Conservation (phyloP, 2,329 filamentous ascomycete genomes). For the Penicillium verrucosum region DNA sequence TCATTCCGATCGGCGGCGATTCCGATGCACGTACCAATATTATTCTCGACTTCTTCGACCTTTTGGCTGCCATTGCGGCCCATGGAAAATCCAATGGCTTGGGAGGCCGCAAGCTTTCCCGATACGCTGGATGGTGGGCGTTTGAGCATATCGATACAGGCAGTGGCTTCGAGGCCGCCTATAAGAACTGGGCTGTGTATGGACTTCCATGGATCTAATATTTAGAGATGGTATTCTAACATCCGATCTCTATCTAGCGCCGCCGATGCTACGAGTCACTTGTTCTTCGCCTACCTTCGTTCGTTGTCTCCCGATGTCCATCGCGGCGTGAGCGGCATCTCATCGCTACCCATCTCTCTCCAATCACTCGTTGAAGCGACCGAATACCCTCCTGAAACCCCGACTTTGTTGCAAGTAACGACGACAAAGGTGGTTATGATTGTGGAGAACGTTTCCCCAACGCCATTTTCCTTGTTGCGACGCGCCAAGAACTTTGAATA, state of each 20-base stretch:
- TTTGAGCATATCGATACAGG: conserved; percentile 86
- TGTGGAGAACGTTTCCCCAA: conserved; percentile 90
- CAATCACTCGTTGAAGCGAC: conserved; percentile 89
- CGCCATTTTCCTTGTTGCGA: conserved; percentile 84
- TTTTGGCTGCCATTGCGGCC: conserved; percentile 84
- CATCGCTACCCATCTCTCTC: conserved; percentile 81
- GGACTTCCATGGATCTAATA: conserved; percentile 23
- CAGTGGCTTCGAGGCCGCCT: conserved; percentile 91
- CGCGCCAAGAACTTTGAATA: conserved; percentile 95
- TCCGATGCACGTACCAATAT: conserved; percentile 81
- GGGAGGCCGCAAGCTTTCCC: conserved; percentile 86
- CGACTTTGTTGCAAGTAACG: conserved; percentile 70
- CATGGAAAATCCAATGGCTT: conserved; percentile 92
- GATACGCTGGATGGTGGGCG: conserved; percentile 97
- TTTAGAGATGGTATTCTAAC: conserved; percentile 26
- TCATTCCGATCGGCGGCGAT: conserved; percentile 90
- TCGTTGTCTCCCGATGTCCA: conserved; percentile 77
- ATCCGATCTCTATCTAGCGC: conserved; percentile 60
- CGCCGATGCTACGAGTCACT: conserved; percentile 90
- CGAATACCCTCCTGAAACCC: conserved; percentile 83
- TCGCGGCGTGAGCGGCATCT: conserved; percentile 71
- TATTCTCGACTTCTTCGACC: conserved; percentile 94
- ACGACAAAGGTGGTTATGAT: conserved; percentile 96
- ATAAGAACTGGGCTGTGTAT: conserved; percentile 80
- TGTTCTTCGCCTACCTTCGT: conserved; percentile 96